Evolutionary conservation across 495 filamentous ascomycete species (phyloP).

Genomic region (Penicillium parvum): DNA sequence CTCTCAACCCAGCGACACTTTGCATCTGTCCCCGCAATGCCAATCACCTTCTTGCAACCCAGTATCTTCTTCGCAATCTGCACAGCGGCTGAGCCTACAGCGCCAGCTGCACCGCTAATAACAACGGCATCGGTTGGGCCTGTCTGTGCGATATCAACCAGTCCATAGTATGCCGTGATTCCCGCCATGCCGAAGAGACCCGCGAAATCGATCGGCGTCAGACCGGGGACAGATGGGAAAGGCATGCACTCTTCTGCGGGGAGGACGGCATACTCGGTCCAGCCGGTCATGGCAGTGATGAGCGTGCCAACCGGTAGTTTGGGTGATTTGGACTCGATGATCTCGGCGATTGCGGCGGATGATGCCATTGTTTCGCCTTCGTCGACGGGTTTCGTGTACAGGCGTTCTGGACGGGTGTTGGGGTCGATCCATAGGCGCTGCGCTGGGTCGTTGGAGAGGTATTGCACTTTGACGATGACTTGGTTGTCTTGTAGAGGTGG

Average conservation of each 20-base stretch:
- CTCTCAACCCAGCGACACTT: constrained; percentile 61
- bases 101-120: constrained; percentile 46
- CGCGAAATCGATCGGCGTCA: constrained; percentile 43
- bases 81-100: constrained; percentile 42
- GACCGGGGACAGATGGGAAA: constrained; percentile 27
- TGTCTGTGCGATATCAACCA: constrained; percentile 36
- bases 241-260: constrained; percentile 29
- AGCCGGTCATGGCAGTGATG: constrained; percentile 37
- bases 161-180: constrained; percentile 50
- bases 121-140: constrained; percentile 41
- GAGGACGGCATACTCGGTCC: constrained; percentile 49
- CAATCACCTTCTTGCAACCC: constrained; percentile 43
- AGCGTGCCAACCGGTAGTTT: constrained; percentile 30
- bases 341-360: constrained; percentile 44
- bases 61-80: constrained; percentile 54
- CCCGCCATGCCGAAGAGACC: constrained; percentile 48
- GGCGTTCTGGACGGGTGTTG: constrained; percentile 36
- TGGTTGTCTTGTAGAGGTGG: constrained; percentile 27
- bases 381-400: constrained; percentile 56
- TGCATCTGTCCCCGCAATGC: constrained; percentile 61
- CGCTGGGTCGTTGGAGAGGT: constrained; percentile 65
- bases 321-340: constrained; percentile 33
- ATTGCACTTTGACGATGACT: constrained; percentile 55
- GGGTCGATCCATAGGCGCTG: constrained; percentile 62
- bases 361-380: constrained; percentile 60